Base-by-base conservation (phyloP, 2,329 filamentous ascomycete species). In the Ophidiomyces ophidiicola region DNA sequence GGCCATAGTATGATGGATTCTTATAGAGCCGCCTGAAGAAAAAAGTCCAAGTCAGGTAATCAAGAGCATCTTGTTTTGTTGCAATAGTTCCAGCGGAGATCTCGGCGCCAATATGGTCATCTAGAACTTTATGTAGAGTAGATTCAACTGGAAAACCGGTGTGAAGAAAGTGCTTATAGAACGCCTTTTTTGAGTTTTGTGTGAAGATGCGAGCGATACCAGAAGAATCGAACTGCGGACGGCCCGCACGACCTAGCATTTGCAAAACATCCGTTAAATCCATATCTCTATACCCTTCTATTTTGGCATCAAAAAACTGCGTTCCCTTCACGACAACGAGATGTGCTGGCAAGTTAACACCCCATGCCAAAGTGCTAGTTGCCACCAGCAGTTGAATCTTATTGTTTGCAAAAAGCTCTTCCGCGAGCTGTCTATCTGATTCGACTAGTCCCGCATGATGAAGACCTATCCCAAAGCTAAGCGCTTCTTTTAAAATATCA, bases 21-120 rank as follows among this genome's bases (percentile, higher is more conserved):
- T 98, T 98, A 67, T 98, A 90, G 26, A 98, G 66, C 7, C 90
- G 74, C 2, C 92, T 77, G 72, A 98, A 98, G 73, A 98, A 98
- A 68, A 98, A 98, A 1, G 92, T 98, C 90, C 92, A 98, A 0
- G 90, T 98, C 38, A 98, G 66, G 56, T 98, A 98, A 60, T 98
- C 92, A 3, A 98, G 72, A 1, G 90, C 90, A 62, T 98, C 90
- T 61, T 98, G 90, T 61, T 94, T 94, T 6, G 86, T 93, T 21
- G 80, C 69, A 36, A 98, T 83, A 0, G 90, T 98, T 49, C 84
- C 87, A 1, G 90, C 85, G 0, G 87, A 93, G 4, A 96, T 78
- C 63, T 98, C 90, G 43, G 90, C 90, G 46, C 86, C 81, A 58
- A 98, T 71, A 71, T 98, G 92, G 66, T 98, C 94, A 62, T 96